These are phyloP conservation scores for Lactarius vividus DNA, from an alignment of 768 basidiomycete genomes.

Conservation along the genomic window DNA sequence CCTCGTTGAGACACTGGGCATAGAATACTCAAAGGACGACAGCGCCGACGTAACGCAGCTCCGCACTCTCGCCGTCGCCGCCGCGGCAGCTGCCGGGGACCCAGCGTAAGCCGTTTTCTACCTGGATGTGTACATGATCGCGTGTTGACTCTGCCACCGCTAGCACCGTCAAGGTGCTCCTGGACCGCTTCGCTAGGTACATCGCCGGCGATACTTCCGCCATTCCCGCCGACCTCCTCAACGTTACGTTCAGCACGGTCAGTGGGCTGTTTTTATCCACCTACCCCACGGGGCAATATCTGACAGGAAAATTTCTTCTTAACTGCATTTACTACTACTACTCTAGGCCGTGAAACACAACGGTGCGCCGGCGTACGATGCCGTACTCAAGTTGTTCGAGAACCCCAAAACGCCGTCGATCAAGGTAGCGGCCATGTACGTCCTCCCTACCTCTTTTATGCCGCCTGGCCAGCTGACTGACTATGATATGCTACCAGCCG, in stretches of 20 bases:
- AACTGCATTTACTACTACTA: conserved; percentile 4
- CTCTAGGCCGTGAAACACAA: conserved; percentile 69
- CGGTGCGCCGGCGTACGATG: conserved; percentile 71
- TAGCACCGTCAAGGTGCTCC: conserved; percentile 75
- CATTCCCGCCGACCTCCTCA: conserved; percentile 79
- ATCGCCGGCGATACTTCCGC: conserved; percentile 67
- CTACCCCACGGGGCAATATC: no score
- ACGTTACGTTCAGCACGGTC: conserved; percentile 52
- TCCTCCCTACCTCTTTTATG: not conserved
- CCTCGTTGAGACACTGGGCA: conserved; percentile 75
- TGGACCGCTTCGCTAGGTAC: conserved; percentile 66
- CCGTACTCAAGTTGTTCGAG: conserved; percentile 63
- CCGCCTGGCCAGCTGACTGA: conserved; percentile 4
- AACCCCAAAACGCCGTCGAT: conserved; percentile 68
- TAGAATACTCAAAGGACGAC: conserved; percentile 66
- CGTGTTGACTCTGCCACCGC: conserved; percentile 28
- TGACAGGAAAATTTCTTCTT: not conserved
- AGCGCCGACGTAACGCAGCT: conserved; percentile 65
- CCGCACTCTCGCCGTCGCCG: conserved; percentile 67
- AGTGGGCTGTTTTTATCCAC: conserved; percentile 24
- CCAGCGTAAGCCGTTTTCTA: conserved; percentile 33
- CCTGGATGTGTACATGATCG: conserved; percentile 1
- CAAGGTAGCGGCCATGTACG: conserved; percentile 68
- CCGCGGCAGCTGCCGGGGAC: conserved; percentile 50
- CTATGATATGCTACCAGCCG: conserved; percentile 39